Percentiles rank a stretch among this genome's conserved stretches.
These are phyloP conservation scores for Tricholoma bakamatsutake DNA, from an alignment of 768 basidiomycete genomes.

Conservation along the genomic window DNA sequence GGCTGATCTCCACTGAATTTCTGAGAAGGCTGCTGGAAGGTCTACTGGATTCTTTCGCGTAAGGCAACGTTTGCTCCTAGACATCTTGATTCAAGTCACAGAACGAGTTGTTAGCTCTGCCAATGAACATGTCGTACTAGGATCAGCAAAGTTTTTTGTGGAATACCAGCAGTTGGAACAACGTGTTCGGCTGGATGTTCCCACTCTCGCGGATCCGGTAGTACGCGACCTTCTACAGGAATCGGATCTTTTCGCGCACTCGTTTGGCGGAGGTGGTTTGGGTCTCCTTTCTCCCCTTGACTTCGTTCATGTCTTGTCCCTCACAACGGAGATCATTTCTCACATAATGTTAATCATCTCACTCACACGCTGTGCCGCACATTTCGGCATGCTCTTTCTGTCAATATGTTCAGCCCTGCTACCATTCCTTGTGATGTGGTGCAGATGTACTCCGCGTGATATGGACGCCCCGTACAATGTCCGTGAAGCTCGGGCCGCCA, in stretches of 20 bases:
- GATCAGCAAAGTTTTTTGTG: slow-evolving; percentile 66
- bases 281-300: slow-evolving; percentile 79
- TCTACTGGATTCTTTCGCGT: slow-evolving; percentile 68
- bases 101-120: slow-evolving; percentile 37
- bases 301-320: slow-evolving; percentile 66
- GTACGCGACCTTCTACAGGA: slow-evolving; percentile 79
- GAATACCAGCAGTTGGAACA: slow-evolving; percentile 78
- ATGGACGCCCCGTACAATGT: slow-evolving; percentile 41
- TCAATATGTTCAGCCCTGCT: slow-evolving; percentile 57
- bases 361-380: slow-evolving; percentile 50
- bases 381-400: slow-evolving; percentile 51
- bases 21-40: slow-evolving; percentile 59
- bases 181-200: slow-evolving; percentile 70
- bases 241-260: slow-evolving; percentile 79
- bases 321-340: slow-evolving; percentile 65
- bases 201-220: slow-evolving; percentile 68
- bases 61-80: slow-evolving; percentile 28
- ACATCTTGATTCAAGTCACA: slow-evolving; percentile 14
- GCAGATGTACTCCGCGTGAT: slow-evolving; percentile 33
- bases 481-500: slow-evolving; percentile 57
- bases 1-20: slow-evolving; percentile 57
- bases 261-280: slow-evolving; percentile 73
- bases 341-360: slow-evolving; percentile 66
- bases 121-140: slow-evolving; percentile 70
- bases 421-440: slow-evolving; percentile 53